These are phyloP conservation scores for Lentinula detonsa DNA, from an alignment of 768 basidiomycete genomes.

Conservation along the genomic window DNA sequence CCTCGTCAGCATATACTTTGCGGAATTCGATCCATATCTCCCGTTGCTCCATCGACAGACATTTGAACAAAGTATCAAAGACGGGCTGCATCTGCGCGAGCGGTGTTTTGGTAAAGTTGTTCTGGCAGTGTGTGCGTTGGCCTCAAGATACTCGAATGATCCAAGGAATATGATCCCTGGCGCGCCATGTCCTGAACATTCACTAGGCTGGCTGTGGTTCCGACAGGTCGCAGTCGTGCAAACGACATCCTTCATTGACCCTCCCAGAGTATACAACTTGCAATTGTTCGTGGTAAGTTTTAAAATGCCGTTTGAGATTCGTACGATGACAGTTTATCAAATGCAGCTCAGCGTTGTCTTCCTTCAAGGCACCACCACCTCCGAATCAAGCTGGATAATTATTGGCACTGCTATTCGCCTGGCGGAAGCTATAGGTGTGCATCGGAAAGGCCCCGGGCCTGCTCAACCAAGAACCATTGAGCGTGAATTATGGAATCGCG, in stretches of 20 bases:
- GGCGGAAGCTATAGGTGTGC: constrained; percentile 72
- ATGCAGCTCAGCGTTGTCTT: constrained; percentile 42
- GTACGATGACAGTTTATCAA: constrained; percentile 14
- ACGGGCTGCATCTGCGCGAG: constrained; percentile 46
- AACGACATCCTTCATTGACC: constrained; percentile 12
- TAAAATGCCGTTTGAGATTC: neutral
- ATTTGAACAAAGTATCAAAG: constrained; percentile 48
- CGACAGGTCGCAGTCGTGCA: neutral
- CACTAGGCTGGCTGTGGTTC: constrained; percentile 1
- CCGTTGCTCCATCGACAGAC: constrained; percentile 73
- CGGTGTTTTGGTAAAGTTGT: constrained; percentile 40
- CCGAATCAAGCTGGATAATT: constrained; percentile 57
- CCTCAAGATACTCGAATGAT: constrained; percentile 54
- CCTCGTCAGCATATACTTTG: constrained; percentile 65
- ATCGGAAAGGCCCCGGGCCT: constrained; percentile 35
- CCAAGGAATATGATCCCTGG: constrained; percentile 26
- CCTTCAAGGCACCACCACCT: constrained; percentile 39
- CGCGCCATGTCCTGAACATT: neutral
- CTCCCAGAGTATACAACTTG: constrained; percentile 23
- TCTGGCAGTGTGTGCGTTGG: constrained; percentile 53
- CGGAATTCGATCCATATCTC: constrained; percentile 41
- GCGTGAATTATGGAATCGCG: constrained; percentile 73
- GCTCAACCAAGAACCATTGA: constrained; percentile 32
- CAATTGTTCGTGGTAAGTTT: constrained; percentile 26
- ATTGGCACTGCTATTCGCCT: constrained; percentile 62